Evolutionary conservation across 768 basidiomycete genomes (phyloP), one percentile per base, ranked within the genome.

Genomic region (Rhodotorula kratochvilovae): DNA sequence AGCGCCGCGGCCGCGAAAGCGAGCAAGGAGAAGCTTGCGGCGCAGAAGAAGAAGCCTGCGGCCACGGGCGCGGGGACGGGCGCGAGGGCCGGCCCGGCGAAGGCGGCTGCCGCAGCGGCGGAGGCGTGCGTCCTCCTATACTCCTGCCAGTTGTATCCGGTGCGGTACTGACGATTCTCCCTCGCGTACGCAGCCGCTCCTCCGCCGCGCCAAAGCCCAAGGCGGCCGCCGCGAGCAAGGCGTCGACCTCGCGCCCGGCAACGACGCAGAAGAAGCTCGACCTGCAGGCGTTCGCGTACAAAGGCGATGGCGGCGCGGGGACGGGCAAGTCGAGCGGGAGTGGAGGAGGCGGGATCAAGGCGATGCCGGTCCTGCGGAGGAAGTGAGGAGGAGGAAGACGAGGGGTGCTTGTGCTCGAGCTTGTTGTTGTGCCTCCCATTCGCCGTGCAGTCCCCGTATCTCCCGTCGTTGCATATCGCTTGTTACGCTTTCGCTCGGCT

Each of bases 351-450:
- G 72, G 66, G 23, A 67, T 74, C 62, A 70, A 50, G 66, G 53
- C 72, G 27, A 74, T 74, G 72, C 65, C 65, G 36, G 29, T 70
- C 10, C 12, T 51, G 35, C 29, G 31, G 43, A n/a, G 60, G 19
- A 33, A 48, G 60, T 33, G 45, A 61, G 17, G 42, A 8, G 25
- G 42, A n/a, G 15, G 39, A 39, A n/a, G 13, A 12, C 3, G 19
- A 11, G 13, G 35, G 33, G 31, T 36, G 21, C 35, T 21, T 58
- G 17, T 35, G 39, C 13, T 33, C 35, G 23, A 21, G 31, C 35
- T 16, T 58, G 59, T 61, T 61, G 43, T 58, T 58, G 57, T 58
- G 33, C n/a, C 57, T 56, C 31, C 35, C 21, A 17, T 36, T 19
- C 10, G 35, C 17, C 21, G 2, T 35, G 35, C 35, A 3, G 13